Evolutionary conservation across 1,284 basidiomycete species (phyloP).

Genomic region (Leccinum solheimii): DNA sequence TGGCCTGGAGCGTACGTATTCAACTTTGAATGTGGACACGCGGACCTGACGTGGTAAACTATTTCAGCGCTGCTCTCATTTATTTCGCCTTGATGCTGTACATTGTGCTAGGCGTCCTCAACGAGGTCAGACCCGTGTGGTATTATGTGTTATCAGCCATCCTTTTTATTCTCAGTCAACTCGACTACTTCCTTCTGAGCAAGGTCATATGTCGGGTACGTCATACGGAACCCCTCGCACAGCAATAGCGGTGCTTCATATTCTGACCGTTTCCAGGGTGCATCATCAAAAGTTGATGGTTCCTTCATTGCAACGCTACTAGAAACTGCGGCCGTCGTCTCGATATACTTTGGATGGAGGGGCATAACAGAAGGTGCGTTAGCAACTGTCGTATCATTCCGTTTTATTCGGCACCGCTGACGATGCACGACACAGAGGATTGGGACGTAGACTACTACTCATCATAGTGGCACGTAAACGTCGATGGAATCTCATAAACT

Average conservation of each 20-base stretch:
- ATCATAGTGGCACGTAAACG: slow-evolving; percentile 18
- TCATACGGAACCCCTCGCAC: slow-evolving; percentile 11
- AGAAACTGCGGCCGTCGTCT: slow-evolving; percentile 70
- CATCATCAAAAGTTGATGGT: slow-evolving; percentile 70
- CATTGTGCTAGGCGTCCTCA: slow-evolving; percentile 69
- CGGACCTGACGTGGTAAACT: slow-evolving; percentile 4
- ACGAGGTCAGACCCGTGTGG: slow-evolving; percentile 71
- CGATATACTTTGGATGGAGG: slow-evolving; percentile 76
- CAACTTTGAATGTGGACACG: not conserved
- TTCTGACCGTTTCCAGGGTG: slow-evolving; percentile 42
- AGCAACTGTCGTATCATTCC: not conserved
- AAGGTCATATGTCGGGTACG: slow-evolving; percentile 75
- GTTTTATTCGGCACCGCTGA: slow-evolving; percentile 6
- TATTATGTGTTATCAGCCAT: slow-evolving; percentile 66
- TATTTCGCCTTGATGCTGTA: slow-evolving; percentile 75
- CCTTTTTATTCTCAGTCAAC: slow-evolving; percentile 73
- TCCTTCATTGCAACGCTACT: slow-evolving; percentile 79
- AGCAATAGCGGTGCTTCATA: slow-evolving; percentile 10
- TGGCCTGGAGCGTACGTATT: slow-evolving; percentile 73
- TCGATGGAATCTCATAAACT: slow-evolving; percentile 4
- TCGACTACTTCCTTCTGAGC: slow-evolving; percentile 76
- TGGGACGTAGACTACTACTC: slow-evolving; percentile 34
- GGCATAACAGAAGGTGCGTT: slow-evolving; percentile 80
- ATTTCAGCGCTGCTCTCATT: slow-evolving; percentile 57
- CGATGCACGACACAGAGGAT: slow-evolving; percentile 23